Evolutionary conservation across 2,329 filamentous ascomycete species (phyloP).

Genomic region (Aspergillus aculeatinus): DNA sequence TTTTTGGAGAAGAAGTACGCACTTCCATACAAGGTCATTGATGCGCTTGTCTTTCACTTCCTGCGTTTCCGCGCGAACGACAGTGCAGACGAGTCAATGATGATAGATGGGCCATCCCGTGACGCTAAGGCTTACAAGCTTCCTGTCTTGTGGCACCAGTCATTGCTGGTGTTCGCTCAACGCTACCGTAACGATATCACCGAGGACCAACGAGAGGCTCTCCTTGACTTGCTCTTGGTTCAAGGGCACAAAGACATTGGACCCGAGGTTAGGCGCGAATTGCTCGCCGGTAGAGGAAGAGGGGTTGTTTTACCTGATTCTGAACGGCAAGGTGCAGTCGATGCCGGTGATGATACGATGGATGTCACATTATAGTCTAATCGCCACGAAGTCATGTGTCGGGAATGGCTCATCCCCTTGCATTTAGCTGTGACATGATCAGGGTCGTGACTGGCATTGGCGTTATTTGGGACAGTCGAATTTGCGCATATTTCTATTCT

Average conservation of each 20-base stretch:
- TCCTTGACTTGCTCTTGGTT: conserved; percentile 80
- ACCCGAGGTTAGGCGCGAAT: conserved; percentile 83
- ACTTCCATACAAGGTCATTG: conserved; percentile 89
- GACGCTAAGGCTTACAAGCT: conserved; percentile 62
- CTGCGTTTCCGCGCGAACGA: conserved; percentile 75
- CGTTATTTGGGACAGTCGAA: conserved; percentile 6
- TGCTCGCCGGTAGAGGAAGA: conserved; percentile 82
- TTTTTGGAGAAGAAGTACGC: conserved; percentile 97
- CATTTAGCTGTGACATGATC: conserved; percentile 7
- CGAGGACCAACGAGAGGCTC: conserved; percentile 86
- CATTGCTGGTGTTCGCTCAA: conserved; percentile 86
- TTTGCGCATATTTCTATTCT: background rate
- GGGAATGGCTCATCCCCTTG: background rate
- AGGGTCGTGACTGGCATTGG: conserved; percentile 9
- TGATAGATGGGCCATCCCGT: conserved; percentile 41
- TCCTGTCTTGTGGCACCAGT: conserved; percentile 96
- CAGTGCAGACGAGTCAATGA: conserved; percentile 54
- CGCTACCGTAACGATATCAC: conserved; percentile 95
- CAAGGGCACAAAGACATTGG: conserved; percentile 86
- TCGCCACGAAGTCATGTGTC: background rate
- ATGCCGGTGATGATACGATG: conserved; percentile 90
- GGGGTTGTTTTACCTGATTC: conserved; percentile 60
- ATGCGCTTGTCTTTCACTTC: conserved; percentile 95
- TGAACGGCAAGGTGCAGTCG: conserved; percentile 56
- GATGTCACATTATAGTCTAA: conserved; percentile 55